A percentile compares a stretch with the other conserved stretches of the same genome.
Conservation (phyloP, 352 stramenopile species). For the Pythium rishiriense region DNA sequence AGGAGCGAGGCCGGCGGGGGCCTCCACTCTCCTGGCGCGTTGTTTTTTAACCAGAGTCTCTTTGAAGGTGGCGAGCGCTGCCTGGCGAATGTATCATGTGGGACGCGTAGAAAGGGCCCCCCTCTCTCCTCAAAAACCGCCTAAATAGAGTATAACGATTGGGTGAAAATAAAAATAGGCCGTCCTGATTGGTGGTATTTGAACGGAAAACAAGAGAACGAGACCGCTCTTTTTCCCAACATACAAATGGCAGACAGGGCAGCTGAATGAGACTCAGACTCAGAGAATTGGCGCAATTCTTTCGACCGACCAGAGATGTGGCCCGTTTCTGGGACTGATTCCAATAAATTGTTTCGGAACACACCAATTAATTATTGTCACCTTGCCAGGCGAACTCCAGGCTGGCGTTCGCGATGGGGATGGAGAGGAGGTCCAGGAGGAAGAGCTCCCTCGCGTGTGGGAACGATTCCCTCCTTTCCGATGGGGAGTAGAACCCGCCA, state of each 20-base stretch:
- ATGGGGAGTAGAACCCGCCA: too few relatives aligned
- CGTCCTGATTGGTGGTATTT: too few relatives aligned
- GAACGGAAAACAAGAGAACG: conserved; percentile 13
- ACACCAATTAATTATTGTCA: too few relatives aligned
- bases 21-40: too few relatives aligned
- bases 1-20: neutral
- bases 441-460: too few relatives aligned
- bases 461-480: too few relatives aligned
- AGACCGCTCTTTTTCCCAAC: neutral
- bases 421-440: too few relatives aligned
- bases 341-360: too few relatives aligned
- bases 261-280: neutral
- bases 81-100: conserved; percentile 27
- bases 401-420: too few relatives aligned
- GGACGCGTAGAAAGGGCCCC: conserved; percentile 26
- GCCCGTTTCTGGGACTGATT: too few relatives aligned
- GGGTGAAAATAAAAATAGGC: conserved; percentile 8
- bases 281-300: neutral
- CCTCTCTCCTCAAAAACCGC: too few relatives aligned
- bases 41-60: conserved; percentile 14
- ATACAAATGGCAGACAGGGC: conserved; percentile 20
- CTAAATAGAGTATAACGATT: conserved; percentile 6
- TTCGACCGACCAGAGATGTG: neutral
- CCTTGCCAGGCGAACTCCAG: too few relatives aligned
- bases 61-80: conserved; percentile 13